Evolutionary conservation across 192 early-diverging fungal genomes (phyloP), one percentile per base, ranked within the genome.

Genomic region (Backusella luteola): DNA sequence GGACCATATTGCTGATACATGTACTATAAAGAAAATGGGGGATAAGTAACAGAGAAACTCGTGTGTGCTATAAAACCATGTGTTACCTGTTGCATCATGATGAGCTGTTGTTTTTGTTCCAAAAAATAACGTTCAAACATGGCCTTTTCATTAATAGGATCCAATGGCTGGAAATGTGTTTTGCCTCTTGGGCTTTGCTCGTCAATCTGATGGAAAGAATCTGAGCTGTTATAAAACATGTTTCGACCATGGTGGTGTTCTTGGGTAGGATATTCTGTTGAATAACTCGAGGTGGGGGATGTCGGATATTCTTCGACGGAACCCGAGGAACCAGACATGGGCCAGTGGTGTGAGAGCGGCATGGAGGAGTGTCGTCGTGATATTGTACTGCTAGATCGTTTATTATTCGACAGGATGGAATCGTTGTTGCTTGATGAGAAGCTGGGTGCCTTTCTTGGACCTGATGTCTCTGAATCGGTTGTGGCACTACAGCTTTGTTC

Each of bases 1-100:
- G 52, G 52, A 21, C 52, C 52, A 56, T 56, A 56, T 21, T 56
- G 52, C 8, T 56, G 52, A 56, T 56, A 56, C 52, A 56, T 56
- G 6, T 56, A 56, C 52, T 56, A 56, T 56, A 9, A 21, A 59
- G 17, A 56, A 56, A 23, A 56, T 29, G 6, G 11, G 23, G 11
- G 23, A 7, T n/a, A 23, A 21, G 7, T 3, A 49, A 49, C 2
- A 53, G n/a, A 23, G 3, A 53, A 53, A 59, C 52, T 21, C 7
- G 23, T 59, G 0, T 23, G 8, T 23, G 11, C 0, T 44, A 44
- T 15, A 39, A 11, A 39, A 39, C 4, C 21, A n/a, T 56, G 19
- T 56, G 21, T 29, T 63, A 63, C 56, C 56, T 63, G 56, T 63
- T 63, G 56, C 56, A 63, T 63, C 56, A 63, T 63, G 56, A 63